Evolutionary conservation across 1,284 basidiomycete genomes (phyloP).

Genomic region (Cutaneotrichosporon dermatis): DNA sequence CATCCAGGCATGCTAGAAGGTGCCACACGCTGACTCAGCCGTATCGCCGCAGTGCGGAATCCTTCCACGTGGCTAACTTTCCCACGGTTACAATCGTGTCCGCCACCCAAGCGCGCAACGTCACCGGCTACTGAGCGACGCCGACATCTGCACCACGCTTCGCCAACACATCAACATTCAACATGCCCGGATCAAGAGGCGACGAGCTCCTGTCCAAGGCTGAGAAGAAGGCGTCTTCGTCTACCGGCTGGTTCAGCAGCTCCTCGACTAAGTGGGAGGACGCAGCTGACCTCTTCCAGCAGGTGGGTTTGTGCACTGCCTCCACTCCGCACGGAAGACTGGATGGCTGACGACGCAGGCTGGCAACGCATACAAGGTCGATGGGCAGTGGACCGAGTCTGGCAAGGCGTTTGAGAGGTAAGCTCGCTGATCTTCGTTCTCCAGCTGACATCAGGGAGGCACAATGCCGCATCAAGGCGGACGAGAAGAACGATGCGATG

Average conservation of each 20-base stretch:
- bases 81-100: conserved; percentile 8
- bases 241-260: conserved; percentile 77
- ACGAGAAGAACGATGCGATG: conserved; percentile 85
- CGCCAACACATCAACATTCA: conserved; percentile 5
- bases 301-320: conserved; percentile 52
- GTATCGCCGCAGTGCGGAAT: conserved; percentile 1
- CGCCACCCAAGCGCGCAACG: conserved; percentile 4
- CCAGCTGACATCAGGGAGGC: conserved; percentile 58
- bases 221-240: conserved; percentile 83
- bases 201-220: conserved; percentile 70
- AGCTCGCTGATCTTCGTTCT: not conserved
- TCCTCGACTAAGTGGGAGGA: conserved; percentile 79
- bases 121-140: not conserved
- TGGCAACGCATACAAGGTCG: conserved; percentile 92
- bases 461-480: conserved; percentile 79
- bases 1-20: not conserved
- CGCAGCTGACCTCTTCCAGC: conserved; percentile 77
- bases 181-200: conserved; percentile 39
- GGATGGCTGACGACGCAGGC: conserved; percentile 53
- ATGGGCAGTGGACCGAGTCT: conserved; percentile 83
- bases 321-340: not conserved
- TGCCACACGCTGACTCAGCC: conserved; percentile 16
- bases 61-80: conserved; percentile 4
- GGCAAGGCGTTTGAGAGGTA: conserved; percentile 71
- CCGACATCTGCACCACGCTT: not conserved